Base-by-base conservation (phyloP, 1,284 basidiomycete genomes). In the Puccinia polysora region DNA sequence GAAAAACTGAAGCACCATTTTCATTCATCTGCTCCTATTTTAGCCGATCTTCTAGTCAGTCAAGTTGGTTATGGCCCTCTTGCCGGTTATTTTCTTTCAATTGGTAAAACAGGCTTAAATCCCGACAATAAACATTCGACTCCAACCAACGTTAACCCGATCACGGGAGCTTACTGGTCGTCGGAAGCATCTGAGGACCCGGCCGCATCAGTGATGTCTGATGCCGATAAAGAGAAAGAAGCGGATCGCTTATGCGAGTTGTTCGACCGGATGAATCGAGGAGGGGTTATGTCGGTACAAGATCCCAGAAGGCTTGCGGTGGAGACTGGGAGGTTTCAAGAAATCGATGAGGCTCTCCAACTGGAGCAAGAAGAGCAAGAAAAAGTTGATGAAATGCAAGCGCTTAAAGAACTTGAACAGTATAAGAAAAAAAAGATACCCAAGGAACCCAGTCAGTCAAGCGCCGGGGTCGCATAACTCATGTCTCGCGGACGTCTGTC, bases 211-310 rank as follows among this genome's bases (percentile, higher is more conserved):
- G 4, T 25, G 12, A 67, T 67, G 49, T 36, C 50, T 14, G 50
- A 67, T 18, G 15, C 14, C 3, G 64, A 67, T 28, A 53, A 56
- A 25, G 64, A 67, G 20, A 25, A 56, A n/a, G 64, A 67, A 25
- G 89, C 91, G 55, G 92, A 95, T 81, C 88, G 87, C 77, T 82
- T 97, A 53, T 91, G 95, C 78, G 86, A 88, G 28, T 82, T 96
- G 20, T 96, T 97, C 78, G 90, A 95, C 75, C 83, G 91, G 62
- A 82, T 96, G 76, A 89, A 92, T 79, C 86, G 83, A 79, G 88
- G 82, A 67, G 82, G 81, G 1, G 79, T 82, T 2, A 79, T 83
- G 34, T 75, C 68, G 12, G 75, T 79, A 0, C 77, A 77, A 36
- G 78, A 78, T 56, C 79, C 79, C 1, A 75, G 76, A 15, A 50